Base-by-base conservation (phyloP, 208 protist species). In the Leishmania braziliensis region DNA sequence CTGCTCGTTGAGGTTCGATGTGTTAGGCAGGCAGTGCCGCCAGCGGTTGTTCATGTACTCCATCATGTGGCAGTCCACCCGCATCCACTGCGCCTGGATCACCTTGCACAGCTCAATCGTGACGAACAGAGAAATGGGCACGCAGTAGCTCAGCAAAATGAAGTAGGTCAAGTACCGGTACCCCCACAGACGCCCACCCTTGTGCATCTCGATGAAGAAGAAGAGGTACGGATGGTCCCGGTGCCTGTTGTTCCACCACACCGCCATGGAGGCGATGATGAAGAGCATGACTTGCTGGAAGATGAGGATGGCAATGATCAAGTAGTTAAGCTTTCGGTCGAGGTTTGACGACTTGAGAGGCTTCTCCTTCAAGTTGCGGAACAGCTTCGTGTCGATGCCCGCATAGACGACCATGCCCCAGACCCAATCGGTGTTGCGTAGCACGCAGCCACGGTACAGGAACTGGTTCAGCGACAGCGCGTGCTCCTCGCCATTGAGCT, bases 331-430 rank as follows among this genome's bases (percentile, higher is more conserved):
- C 78, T 97, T 97, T 50, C 75, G 83, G 81, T 98, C 93, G 8
- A 98, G 87, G 78, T 90, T 93, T n/a, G 94, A 97, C n/a, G 87
- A 91, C 87, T 98, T 98, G n/a, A 88, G 86, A 50, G 91, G 89
- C 65, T 89, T 87, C 83, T 94, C 89, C 84, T 96, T 95, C 56
- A 97, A 83, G 77, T 99, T 99, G 62, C 88, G 90, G 63, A 98
- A 94, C 86, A 98, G 91, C 79, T 98, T 99, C 0, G 97, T 98
- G 80, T 98, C 91, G 14, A 90, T 79, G 53, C 98, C 95, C 1
- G 98, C 95, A 84, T 98, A 99, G 60, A 93, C 84, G n/a, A 98
- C 95, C 77, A 98, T 90, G 54, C 95, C 97, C 89, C 97, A 98
- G 16, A 97, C 83, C 90, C 95, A 98, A 56, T 97, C 88, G 46